Conservation (phyloP, 2,329 filamentous ascomycete genomes). For the Aureobasidium mangrovei region DNA sequence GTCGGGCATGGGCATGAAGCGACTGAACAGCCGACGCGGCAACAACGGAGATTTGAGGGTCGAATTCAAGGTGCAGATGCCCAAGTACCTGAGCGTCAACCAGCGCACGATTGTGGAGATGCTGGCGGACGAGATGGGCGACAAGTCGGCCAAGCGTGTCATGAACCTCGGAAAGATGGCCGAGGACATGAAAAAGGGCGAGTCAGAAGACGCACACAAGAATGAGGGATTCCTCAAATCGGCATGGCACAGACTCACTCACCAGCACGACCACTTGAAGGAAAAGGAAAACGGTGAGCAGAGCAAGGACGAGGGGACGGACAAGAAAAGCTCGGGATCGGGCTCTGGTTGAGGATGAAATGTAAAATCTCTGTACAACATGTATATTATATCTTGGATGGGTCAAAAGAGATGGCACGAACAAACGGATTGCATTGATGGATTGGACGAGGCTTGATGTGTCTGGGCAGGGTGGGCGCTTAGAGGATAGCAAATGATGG, state of each 20-base stretch:
- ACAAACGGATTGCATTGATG: background rate
- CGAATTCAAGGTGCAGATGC: conserved; percentile 92
- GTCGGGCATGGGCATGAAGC: conserved; percentile 87
- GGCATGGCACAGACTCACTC: conserved; percentile 87
- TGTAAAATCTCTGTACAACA: background rate
- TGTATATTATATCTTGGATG: conserved; percentile 7
- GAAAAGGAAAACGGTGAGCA: conserved; percentile 22
- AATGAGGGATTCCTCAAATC: conserved; percentile 87
- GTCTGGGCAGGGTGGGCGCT: background rate
- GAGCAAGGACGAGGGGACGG: conserved; percentile 27
- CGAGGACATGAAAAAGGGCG: conserved; percentile 3
- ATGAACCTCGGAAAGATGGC: conserved; percentile 67
- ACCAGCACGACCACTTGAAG: conserved; percentile 43
- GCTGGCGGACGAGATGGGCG: conserved; percentile 90
- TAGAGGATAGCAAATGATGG: background rate
- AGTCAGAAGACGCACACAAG: conserved; percentile 48
- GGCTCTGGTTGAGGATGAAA: background rate
- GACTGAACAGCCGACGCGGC: conserved; percentile 57
- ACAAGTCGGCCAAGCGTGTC: conserved; percentile 81
- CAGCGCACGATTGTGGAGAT: conserved; percentile 91
- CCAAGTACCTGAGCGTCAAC: conserved; percentile 84
- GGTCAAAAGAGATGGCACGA: background rate
- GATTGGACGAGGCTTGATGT: background rate
- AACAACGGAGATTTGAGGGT: conserved; percentile 76
- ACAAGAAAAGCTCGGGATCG: conserved; percentile 3